Conservation (phyloP, 345 rosid species). For the Mallotus nudiflorus region DNA sequence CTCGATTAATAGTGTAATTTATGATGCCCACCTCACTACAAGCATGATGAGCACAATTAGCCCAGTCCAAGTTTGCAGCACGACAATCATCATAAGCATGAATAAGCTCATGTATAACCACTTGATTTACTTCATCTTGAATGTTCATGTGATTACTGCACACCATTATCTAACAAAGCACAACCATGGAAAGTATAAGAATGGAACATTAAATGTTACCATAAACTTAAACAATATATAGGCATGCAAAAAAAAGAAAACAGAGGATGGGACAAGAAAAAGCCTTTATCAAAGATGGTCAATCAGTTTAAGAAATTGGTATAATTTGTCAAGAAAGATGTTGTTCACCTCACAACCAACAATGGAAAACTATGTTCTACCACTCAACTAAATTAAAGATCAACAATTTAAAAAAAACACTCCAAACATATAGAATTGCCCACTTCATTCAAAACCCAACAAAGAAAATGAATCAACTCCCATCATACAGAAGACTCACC, state of each 20-base stretch:
- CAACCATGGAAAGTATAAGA: slow-evolving; percentile 9
- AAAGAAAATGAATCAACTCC: no score
- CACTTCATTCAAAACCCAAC: no score
- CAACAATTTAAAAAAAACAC: no score
- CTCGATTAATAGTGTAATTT: neutral
- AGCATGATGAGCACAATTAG: slow-evolving; percentile 93
- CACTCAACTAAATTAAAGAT: neutral
- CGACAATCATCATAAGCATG: slow-evolving; percentile 94
- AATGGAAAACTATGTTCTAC: neutral
- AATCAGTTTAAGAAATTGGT: no score
- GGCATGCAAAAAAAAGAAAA: no score
- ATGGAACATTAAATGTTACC: no score
- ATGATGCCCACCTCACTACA: slow-evolving; percentile 77
- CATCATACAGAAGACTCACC: no score
- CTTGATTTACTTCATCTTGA: slow-evolving; percentile 90
- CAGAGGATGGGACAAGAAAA: no score
- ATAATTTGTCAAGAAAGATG: neutral
- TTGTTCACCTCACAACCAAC: neutral
- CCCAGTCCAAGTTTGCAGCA: slow-evolving; percentile 81
- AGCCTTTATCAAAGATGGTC: no score
- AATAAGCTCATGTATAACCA: slow-evolving; percentile 78
- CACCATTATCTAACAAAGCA: slow-evolving; percentile 57
- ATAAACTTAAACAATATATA: no score
- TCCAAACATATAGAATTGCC: no score
- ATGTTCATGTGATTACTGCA: slow-evolving; percentile 71